Base-by-base conservation (phyloP, 441 rosid species). In the Eugenia klotzschiana region DNA sequence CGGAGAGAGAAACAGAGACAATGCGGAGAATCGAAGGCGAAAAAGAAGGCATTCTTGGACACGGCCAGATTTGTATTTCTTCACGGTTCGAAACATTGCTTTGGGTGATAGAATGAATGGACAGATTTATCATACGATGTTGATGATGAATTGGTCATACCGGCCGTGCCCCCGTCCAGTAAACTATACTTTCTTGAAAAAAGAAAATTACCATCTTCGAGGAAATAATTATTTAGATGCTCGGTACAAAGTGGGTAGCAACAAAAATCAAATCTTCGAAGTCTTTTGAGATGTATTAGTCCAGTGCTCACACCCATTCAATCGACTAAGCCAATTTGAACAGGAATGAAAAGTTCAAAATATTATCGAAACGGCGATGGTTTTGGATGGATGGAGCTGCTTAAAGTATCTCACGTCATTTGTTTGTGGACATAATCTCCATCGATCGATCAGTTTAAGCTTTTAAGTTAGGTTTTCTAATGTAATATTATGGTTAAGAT, bases 401-500 rank as follows among this genome's bases (percentile, higher is more conserved):
- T 18, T 18, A 64, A 64, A 33, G 7, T 18, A 37, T 18, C n/a
- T 9, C 12, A 5, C 6, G 5, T 64, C 25, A 2, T 2, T 22
- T 8, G 2, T 53, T 7, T 8, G 22, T 1, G 25, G 12, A 23
- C 4, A 46, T 3, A 11, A 1, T 9, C 3, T 10, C 3, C 1
- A 0, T 23, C 0, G 0, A n/a, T 9, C 7, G 14, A 55, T 64
- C 1, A 4, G 0, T 12, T 18, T 64, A 18, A 64, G 33, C 7
- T 60, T 16, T 27, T 20, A 3, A 60, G n/a, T 60, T 16, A 60
- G 4, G 9, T 9, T 16, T 29, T 60, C 9, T 60, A 29, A 60
- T 6, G 9, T 29, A 3, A 0, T 29, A 8, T 3, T 1, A 5
- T 2, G 7, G 1, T 5, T 16, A 16, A 1, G 7, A 8, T 37